Evolutionary conservation across 2,329 filamentous ascomycete species (phyloP).

Genomic region (Coniochaeta sp.): DNA sequence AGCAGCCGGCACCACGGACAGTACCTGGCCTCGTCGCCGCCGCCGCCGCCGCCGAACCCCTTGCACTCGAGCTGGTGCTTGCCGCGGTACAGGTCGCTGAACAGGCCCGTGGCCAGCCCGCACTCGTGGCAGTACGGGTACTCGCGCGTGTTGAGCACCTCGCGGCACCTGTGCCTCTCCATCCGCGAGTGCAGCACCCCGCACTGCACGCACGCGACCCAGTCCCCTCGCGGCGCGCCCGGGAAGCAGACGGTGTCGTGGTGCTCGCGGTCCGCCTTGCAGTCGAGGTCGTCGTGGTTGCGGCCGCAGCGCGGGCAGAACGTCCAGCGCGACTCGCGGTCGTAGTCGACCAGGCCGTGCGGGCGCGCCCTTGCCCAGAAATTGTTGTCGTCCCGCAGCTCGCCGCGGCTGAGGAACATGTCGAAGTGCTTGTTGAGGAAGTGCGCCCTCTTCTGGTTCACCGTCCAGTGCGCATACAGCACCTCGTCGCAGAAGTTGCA

Average conservation of each 20-base stretch:
- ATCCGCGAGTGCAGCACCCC: neutral
- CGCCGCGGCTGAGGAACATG: conserved; percentile 1
- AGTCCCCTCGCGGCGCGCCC: conserved; percentile 3
- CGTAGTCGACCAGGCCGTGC: neutral
- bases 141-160: neutral
- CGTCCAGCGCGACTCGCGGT: conserved; percentile 8
- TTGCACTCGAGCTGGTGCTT: conserved; percentile 8
- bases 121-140: conserved; percentile 8
- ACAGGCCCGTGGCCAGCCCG: conserved; percentile 4
- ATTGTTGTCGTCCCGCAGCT: neutral
- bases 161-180: neutral
- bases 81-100: conserved; percentile 3
- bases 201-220: conserved; percentile 7
- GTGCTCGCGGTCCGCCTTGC: conserved; percentile 6
- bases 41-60: conserved; percentile 1
- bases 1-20: conserved; percentile 10
- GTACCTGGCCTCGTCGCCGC: conserved; percentile 2
- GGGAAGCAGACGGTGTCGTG: conserved; percentile 13
- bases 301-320: conserved; percentile 14
- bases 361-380: conserved; percentile 1
- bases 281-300: conserved; percentile 7
- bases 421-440: conserved; percentile 20
- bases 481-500: conserved; percentile 28
- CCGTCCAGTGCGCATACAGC: conserved; percentile 21
- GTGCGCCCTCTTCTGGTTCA: conserved; percentile 18